Conservation (phyloP, 352 stramenopile species). For the Globisporangium acanthophoron region DNA sequence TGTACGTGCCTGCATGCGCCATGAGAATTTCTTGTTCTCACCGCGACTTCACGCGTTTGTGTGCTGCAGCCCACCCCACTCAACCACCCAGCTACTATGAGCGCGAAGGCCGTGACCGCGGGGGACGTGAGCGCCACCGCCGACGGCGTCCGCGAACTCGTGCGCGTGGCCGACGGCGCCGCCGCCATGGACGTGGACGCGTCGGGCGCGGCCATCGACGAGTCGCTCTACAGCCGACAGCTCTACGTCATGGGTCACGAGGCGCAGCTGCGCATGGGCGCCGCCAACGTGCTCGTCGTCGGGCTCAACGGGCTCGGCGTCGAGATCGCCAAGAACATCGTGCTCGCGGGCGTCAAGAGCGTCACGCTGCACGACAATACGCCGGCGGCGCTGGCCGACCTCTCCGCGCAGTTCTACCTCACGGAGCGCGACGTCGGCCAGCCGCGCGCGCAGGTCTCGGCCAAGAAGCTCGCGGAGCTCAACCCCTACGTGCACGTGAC, state of each 20-base stretch:
- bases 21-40: no score
- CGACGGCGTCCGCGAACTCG: slow-evolving; percentile 63
- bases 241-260: slow-evolving; percentile 99
- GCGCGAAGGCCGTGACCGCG: slow-evolving; percentile 53
- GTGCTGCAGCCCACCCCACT: background rate
- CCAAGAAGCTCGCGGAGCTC: slow-evolving; percentile 91
- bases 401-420: slow-evolving; percentile 97
- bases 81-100: slow-evolving; percentile 28
- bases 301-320: slow-evolving; percentile 94
- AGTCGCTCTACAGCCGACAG: slow-evolving; percentile 91
- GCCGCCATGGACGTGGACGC: slow-evolving; percentile 59
- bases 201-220: slow-evolving; percentile 53
- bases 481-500: slow-evolving; percentile 95
- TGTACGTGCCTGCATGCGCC: background rate
- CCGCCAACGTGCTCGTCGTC: slow-evolving; percentile 93
- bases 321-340: slow-evolving; percentile 99
- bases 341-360: slow-evolving; percentile 93
- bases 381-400: slow-evolving; percentile 76
- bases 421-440: slow-evolving; percentile 82
- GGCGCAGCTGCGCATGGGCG: slow-evolving; percentile 96
- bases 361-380: slow-evolving; percentile 94
- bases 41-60: no score
- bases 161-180: slow-evolving; percentile 58
- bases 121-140: slow-evolving; percentile 69
- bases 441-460: slow-evolving; percentile 80